Base-by-base conservation (phyloP, 1,284 basidiomycete species). In the Bondarzewia mesenterica region DNA sequence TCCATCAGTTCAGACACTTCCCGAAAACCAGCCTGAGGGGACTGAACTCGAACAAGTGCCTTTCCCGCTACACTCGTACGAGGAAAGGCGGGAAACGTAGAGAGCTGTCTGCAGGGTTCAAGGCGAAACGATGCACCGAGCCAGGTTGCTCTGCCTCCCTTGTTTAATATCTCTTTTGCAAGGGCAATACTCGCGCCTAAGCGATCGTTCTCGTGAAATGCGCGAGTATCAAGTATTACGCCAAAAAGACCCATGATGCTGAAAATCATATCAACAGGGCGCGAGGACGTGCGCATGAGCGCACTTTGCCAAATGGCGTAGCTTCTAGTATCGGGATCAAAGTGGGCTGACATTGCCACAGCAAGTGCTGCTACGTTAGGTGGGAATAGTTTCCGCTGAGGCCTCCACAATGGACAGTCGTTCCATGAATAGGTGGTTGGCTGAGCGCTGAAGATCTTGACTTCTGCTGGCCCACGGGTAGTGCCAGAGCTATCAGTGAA, bases 221-320 rank as follows among this genome's bases (percentile, higher is more conserved):
- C 18, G 4, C 27, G 14, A 2, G 53, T 37, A 23, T 59, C 52
- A 14, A 61, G 57, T 2, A 44, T 50, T 27, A 61, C 58, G 44
- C 53, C 60, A 45, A 63, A 60, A 5, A 61, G 51, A 18, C 57
- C 59, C 60, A 60, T 60, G 50, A 62, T 61, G 51, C 59, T 60
- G 49, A 60, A 55, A n/a, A 60, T 52, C 59, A 57, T 60, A 47
- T 61, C 60, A 23, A 60, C 57, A 12, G 57, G 57, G 44, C 54
- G 53, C 4, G 60, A 59, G 1, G 61, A 59, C 38, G 60, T 58
- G 27, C 57, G 53, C 54, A 58, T 54, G 27, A 56, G 44, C 7
- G 54, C 53, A 46, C 55, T 51, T 39, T 53, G 55, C 60, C 59
- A 62, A 6, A 58, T 48, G 12, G 20, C 41, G 10, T 42, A 21